Conservation (phyloP, 768 basidiomycete species). For the Hemileccinum rubropunctum region DNA sequence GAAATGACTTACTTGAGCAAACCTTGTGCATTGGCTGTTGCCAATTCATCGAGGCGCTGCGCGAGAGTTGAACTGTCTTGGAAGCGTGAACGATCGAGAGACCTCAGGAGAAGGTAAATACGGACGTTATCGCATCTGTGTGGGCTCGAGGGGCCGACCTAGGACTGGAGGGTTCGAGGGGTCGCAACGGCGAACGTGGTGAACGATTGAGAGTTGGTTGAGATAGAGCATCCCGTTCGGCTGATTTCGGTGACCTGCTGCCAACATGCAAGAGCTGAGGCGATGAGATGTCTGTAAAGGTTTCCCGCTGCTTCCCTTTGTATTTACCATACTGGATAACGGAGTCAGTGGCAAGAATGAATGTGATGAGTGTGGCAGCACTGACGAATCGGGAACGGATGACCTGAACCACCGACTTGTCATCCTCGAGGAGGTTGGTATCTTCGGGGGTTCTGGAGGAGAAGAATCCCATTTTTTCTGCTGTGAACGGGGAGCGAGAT, state of each 20-base stretch:
- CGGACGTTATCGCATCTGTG: slow-evolving; percentile 58
- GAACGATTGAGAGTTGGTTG: slow-evolving; percentile 13
- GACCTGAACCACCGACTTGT: slow-evolving; percentile 52
- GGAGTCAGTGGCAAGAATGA: slow-evolving; percentile 10
- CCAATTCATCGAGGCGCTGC: slow-evolving; percentile 77
- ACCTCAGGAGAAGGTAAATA: slow-evolving; percentile 16
- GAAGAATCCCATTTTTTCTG: slow-evolving; percentile 31
- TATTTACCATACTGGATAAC: slow-evolving; percentile 49
- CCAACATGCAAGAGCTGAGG: slow-evolving; percentile 32
- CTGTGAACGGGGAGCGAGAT: background rate
- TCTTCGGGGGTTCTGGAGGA: slow-evolving; percentile 23
- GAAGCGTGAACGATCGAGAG: slow-evolving; percentile 12
- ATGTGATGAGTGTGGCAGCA: slow-evolving; percentile 24
- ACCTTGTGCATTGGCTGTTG: slow-evolving; percentile 76
- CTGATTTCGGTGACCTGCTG: slow-evolving; percentile 19
- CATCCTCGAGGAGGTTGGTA: slow-evolving; percentile 21
- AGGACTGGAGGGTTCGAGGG: slow-evolving; percentile 22
- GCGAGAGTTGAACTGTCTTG: slow-evolving; percentile 64
- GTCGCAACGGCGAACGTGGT: slow-evolving; percentile 22
- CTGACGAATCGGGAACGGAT: slow-evolving; percentile 62
- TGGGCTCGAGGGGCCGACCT: slow-evolving; percentile 25
- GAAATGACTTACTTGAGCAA: slow-evolving; percentile 58
- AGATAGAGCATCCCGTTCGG: slow-evolving; percentile 16
- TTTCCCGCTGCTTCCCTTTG: slow-evolving; percentile 57
- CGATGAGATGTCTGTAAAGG: slow-evolving; percentile 28